Conservation (phyloP, 2,329 filamentous ascomycete species). For the Ascocoryne sarcoides region DNA sequence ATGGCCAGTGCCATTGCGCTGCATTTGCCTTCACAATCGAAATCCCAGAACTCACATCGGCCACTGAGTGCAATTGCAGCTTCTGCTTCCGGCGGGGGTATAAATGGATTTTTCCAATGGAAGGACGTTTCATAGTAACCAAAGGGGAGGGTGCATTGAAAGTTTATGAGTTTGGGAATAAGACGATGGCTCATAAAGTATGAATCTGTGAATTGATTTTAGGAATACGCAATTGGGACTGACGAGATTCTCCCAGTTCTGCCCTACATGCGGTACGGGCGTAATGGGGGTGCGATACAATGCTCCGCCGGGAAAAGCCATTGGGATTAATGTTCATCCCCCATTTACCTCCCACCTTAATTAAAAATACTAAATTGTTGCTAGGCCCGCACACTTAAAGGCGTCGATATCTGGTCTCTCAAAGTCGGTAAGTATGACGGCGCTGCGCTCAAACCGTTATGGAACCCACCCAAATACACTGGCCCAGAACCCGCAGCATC, state of each 20-base stretch:
- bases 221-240: constrained; percentile 26
- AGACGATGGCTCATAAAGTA: constrained; percentile 34
- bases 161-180: constrained; percentile 36
- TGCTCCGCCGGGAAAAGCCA: constrained; percentile 24
- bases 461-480: constrained; percentile 6
- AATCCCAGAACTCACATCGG: constrained; percentile 48
- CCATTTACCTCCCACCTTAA: not conserved
- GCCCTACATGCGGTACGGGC: constrained; percentile 40
- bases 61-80: constrained; percentile 56
- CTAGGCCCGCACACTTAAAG: constrained; percentile 14
- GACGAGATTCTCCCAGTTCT: too few relatives aligned
- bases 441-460: constrained; percentile 11
- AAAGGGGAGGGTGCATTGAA: constrained; percentile 37
- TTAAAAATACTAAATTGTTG: not conserved
- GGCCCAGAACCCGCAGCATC: constrained; percentile 9
- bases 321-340: constrained; percentile 36
- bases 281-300: constrained; percentile 30
- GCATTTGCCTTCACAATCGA: constrained; percentile 42
- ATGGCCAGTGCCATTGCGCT: constrained; percentile 51
- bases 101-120: constrained; percentile 30
- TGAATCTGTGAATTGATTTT: too few relatives aligned
- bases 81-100: constrained; percentile 47
- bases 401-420: constrained; percentile 14
- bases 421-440: constrained; percentile 14
- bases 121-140: constrained; percentile 34